phyloP scores from a whole-genome alignment of 2,329 filamentous ascomycete genomes.

The Ramichloridium luteum region DNA sequence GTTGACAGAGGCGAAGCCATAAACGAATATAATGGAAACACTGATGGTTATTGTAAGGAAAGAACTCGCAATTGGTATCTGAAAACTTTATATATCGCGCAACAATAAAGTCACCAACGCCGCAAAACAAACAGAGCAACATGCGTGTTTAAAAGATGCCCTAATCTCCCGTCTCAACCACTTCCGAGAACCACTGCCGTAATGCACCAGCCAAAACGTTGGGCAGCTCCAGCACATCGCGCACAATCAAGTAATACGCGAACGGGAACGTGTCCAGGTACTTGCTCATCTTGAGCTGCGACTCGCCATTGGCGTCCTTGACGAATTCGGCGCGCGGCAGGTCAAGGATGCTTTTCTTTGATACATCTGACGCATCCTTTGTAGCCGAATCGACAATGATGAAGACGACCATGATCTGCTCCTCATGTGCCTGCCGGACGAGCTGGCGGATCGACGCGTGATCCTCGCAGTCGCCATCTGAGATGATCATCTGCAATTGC shows the following conservation, averaged over 20 bases:
- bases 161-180: slow-evolving; percentile 34
- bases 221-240: slow-evolving; percentile 82
- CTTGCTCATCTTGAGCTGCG: slow-evolving; percentile 65
- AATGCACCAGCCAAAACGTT: slow-evolving; percentile 75
- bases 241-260: slow-evolving; percentile 89
- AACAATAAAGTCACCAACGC: too few species aligned
- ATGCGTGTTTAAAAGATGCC: background rate
- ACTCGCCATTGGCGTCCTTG: slow-evolving; percentile 50
- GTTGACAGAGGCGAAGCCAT: too few species aligned
- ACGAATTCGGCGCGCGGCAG: slow-evolving; percentile 78
- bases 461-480: slow-evolving; percentile 83
- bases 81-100: too few species aligned
- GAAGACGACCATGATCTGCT: slow-evolving; percentile 96
- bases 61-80: too few species aligned
- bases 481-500: slow-evolving; percentile 89
- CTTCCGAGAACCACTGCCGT: slow-evolving; percentile 87
- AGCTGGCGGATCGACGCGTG: slow-evolving; percentile 74
- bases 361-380: slow-evolving; percentile 16
- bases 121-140: background rate
- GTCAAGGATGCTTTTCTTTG: slow-evolving; percentile 61
- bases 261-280: slow-evolving; percentile 97
- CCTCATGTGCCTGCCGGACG: slow-evolving; percentile 77
- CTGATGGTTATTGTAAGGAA: too few species aligned
- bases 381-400: slow-evolving; percentile 69
- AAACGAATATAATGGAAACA: too few species aligned